Evolutionary conservation across 148 eudicot genomes (phyloP).

Genomic region (Rhododendron kiyosumense): DNA sequence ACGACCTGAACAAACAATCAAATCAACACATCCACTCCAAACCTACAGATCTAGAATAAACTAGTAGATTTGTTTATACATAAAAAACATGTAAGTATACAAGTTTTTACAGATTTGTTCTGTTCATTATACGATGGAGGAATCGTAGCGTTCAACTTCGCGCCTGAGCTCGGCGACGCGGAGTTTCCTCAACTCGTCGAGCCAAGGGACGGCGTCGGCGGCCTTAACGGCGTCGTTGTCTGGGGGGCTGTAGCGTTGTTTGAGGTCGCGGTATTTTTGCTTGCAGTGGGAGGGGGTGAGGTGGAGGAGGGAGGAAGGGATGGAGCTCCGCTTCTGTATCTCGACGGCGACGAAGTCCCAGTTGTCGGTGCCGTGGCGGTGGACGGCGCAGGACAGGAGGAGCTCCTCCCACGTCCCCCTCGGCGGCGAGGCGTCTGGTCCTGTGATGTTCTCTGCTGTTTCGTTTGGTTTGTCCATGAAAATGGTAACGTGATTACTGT

Average conservation of each 20-base stretch:
- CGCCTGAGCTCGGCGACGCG: conserved; percentile 54
- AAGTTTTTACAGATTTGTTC: not conserved
- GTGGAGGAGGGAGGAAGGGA: conserved; percentile 12
- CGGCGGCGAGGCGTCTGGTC: conserved; percentile 15
- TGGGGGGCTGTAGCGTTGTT: conserved; percentile 37
- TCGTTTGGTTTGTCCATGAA: conserved; percentile 16
- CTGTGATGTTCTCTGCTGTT: not conserved
- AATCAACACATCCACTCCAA: conserved; percentile 5
- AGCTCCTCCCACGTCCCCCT: conserved; percentile 76
- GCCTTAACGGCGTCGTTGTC: not conserved
- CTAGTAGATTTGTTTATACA: not conserved
- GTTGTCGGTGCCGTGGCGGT: conserved; percentile 46
- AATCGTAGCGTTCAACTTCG: conserved; percentile 49
- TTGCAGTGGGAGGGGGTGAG: conserved; percentile 37
- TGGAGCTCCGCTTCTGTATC: conserved; percentile 34
- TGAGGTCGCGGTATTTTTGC: conserved; percentile 42
- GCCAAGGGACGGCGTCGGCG: conserved; percentile 24
- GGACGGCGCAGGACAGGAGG: conserved; percentile 54
- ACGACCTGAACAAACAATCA: conserved; percentile 38
- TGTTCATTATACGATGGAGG: conserved; percentile 48
- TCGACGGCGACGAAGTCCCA: conserved; percentile 60
- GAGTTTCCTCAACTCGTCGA: conserved; percentile 44
- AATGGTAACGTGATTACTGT: not conserved
- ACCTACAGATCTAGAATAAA: not conserved
- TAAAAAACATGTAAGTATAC: not conserved